Base-by-base conservation (phyloP, 306 rosid genomes). In the Fragaria iinumae region DNA sequence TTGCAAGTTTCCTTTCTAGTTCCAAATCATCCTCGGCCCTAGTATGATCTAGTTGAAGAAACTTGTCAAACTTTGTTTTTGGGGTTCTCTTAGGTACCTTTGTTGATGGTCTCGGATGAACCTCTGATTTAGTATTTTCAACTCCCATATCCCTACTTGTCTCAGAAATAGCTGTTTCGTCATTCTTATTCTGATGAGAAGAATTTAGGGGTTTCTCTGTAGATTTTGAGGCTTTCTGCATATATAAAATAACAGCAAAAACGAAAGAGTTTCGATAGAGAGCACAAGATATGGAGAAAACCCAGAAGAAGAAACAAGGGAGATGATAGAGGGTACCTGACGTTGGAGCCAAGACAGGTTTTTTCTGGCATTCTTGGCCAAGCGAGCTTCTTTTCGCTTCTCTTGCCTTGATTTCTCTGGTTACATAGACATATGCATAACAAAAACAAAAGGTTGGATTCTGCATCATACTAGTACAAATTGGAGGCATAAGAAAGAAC, bases 1-100 rank as follows among this genome's bases (percentile, higher is more conserved):
- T 92, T 11, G 91, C 90, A 77, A 95, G 92, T 83, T 89, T 92
- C 63, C 86, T 86, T 82, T 95, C 98, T 79, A 92, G 71, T 68
- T 88, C 93, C 83, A 90, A 63, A 79, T 95, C 98, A 83, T 80
- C 88, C 73, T 77, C 68, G 11, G 90, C 89, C 48, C 64, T 18
- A 23, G 10, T 55, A 2, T 49, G 9, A 17, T 76, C 88, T 77
- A 82, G 66, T 74, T 87, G 82, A 34, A 80, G 50, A 64, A 76
- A 77, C 82, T 77, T 81, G 50, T 82, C 86, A 63, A 79, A 56
- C 81, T 75, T 85, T 7, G 81, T 85, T 89, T 86, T 90, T 49
- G 66, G 39, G 57, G 78, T 81, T 70, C 76, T 76, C 67, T 67
- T 71, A 12, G 77, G 74, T 53, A 75, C 60, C 79, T 75, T 84